Evolutionary conservation across 2,329 filamentous ascomycete species (phyloP).

Genomic region (Cytospora piceicola): DNA sequence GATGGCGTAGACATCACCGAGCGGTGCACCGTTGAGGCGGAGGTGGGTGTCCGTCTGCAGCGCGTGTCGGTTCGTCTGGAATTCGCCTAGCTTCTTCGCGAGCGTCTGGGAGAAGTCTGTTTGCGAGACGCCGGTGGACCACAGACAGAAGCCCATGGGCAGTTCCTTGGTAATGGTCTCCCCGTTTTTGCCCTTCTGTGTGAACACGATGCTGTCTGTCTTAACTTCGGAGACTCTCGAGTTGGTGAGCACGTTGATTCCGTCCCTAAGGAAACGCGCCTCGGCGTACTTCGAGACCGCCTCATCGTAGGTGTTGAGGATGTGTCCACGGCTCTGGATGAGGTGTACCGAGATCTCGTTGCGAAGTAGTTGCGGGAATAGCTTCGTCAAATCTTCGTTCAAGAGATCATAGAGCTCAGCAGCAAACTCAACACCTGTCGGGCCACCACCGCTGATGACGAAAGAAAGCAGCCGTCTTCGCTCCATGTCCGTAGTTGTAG

Average conservation of each 20-base stretch:
- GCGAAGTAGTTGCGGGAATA: slow-evolving; percentile 87
- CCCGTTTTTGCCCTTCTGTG: slow-evolving; percentile 76
- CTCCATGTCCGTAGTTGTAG: slow-evolving; percentile 87
- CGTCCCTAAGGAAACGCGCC: slow-evolving; percentile 85
- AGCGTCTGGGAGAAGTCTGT: slow-evolving; percentile 78
- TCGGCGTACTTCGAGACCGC: slow-evolving; percentile 91
- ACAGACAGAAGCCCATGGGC: slow-evolving; percentile 93
- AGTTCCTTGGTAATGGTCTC: slow-evolving; percentile 85
- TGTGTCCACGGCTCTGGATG: slow-evolving; percentile 92
- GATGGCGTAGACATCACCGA: slow-evolving; percentile 95
- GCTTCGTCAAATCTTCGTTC: slow-evolving; percentile 85
- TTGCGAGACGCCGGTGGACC: slow-evolving; percentile 95
- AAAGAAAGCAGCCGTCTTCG: slow-evolving; percentile 87
- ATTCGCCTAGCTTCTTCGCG: slow-evolving; percentile 72
- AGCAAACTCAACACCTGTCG: slow-evolving; percentile 96
- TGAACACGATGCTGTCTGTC: slow-evolving; percentile 83
- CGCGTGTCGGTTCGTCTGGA: slow-evolving; percentile 86
- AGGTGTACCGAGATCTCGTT: slow-evolving; percentile 98
- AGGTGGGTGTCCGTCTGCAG: slow-evolving; percentile 95
- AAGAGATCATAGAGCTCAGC: slow-evolving; percentile 95
- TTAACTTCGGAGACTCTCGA: slow-evolving; percentile 89
- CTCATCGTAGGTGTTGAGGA: slow-evolving; percentile 98
- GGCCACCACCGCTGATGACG: slow-evolving; percentile 92
- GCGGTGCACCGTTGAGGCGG: slow-evolving; percentile 81
- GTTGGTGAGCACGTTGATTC: slow-evolving; percentile 90